Conservation (phyloP, 225 moss, liverwort and hornwort genomes). For the Climacium dendroides region DNA sequence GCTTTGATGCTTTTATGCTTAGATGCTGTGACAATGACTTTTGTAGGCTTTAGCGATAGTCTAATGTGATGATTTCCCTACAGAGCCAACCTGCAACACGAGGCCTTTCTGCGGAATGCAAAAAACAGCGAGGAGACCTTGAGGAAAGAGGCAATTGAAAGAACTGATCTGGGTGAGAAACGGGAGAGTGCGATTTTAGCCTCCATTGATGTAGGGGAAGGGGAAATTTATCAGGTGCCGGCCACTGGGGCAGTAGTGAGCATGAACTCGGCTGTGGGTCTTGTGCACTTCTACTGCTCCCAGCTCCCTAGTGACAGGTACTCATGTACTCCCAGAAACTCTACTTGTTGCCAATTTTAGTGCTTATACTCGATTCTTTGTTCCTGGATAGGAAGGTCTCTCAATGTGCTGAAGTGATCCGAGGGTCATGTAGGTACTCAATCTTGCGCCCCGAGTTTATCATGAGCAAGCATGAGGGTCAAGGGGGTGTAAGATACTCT, state of each 20-base stretch:
- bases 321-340: background rate
- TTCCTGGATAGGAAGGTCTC: background rate
- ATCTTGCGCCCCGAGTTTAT: slow-evolving; percentile 94
- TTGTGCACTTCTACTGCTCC: slow-evolving; percentile 97
- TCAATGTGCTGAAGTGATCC: slow-evolving; percentile 1
- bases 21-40: background rate
- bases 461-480: slow-evolving; percentile 82
- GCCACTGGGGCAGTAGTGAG: slow-evolving; percentile 98
- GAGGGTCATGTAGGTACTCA: slow-evolving; percentile 58
- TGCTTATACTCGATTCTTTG: background rate
- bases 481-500: slow-evolving; percentile 69
- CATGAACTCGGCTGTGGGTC: slow-evolving; percentile 97
- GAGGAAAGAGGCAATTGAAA: slow-evolving; percentile 96
- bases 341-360: background rate
- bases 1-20: background rate
- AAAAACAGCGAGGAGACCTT: slow-evolving; percentile 95
- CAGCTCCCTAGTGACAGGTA: slow-evolving; percentile 99
- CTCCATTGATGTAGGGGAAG: slow-evolving; percentile 77
- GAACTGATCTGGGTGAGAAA: slow-evolving; percentile 78
- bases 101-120: slow-evolving; percentile 94
- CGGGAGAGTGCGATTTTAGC: slow-evolving; percentile 74
- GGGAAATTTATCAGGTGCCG: slow-evolving; percentile 97
- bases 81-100: slow-evolving; percentile 87
- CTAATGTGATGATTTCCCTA: background rate
- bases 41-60: background rate